Conservation (phyloP, 176 grass and related monocot genomes). For the Cenchrus fungigraminus region DNA sequence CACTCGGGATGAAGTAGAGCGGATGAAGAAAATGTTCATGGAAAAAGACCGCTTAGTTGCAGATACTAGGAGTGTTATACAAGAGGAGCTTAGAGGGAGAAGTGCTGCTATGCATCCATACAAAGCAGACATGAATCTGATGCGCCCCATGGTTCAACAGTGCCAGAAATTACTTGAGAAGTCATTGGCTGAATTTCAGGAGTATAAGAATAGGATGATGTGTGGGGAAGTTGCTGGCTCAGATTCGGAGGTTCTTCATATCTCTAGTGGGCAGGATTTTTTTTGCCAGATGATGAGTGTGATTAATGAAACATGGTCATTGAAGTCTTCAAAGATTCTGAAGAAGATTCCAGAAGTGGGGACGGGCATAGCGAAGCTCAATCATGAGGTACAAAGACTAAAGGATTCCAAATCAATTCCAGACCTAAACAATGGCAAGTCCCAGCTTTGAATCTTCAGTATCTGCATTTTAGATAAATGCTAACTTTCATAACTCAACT, state of each 20-base stretch:
- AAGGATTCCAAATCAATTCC: conserved; percentile 33
- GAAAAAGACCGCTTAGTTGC: conserved; percentile 11
- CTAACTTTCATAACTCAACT: conserved; percentile 25
- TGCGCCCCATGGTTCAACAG: not conserved
- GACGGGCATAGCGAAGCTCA: not conserved
- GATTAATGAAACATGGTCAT: not conserved
- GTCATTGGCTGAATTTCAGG: conserved; percentile 7
- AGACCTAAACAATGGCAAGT: conserved; percentile 46
- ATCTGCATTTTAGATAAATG: conserved; percentile 19
- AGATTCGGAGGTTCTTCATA: not conserved
- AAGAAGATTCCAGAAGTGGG: not conserved
- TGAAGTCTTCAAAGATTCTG: not conserved
- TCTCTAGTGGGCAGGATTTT: not conserved
- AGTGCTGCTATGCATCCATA: not conserved
- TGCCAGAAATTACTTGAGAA: not conserved
- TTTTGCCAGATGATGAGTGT: not conserved
- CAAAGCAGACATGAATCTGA: not conserved
- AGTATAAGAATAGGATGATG: not conserved
- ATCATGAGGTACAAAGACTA: conserved; percentile 31
- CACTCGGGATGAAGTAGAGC: not conserved
- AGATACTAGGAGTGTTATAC: not conserved
- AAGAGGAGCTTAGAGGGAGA: not conserved
- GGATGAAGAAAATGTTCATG: not conserved
- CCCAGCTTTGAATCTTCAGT: conserved; percentile 11
- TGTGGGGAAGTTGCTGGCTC: conserved; percentile 19